These are phyloP conservation scores for Gautieria morchelliformis DNA, from an alignment of 768 basidiomycete species.

Conservation along the genomic window DNA sequence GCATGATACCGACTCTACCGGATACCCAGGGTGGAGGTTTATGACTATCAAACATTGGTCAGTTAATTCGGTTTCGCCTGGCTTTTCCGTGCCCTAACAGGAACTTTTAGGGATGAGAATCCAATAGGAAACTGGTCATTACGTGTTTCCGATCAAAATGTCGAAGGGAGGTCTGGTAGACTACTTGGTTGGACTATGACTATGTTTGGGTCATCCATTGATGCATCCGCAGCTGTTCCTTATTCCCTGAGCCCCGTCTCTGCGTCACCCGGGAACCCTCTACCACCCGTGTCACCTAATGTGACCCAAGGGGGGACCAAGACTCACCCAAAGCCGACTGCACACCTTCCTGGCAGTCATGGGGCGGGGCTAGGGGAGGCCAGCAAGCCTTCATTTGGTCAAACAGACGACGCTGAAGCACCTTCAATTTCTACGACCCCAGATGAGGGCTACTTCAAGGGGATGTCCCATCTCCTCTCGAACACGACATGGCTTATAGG, in stretches of 20 bases:
- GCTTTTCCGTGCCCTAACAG: not conserved
- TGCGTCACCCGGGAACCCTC: conserved; percentile 32
- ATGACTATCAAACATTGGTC: conserved; percentile 98
- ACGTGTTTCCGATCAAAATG: conserved; percentile 73
- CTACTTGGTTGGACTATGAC: conserved; percentile 91
- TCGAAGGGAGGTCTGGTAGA: conserved; percentile 37
- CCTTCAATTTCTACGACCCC: conserved; percentile 46
- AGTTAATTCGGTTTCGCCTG: conserved; percentile 16
- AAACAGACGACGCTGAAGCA: conserved; percentile 19
- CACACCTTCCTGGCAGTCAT: conserved; percentile 79
- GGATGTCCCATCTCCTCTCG: conserved; percentile 61
- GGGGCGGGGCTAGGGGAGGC: conserved; percentile 73
- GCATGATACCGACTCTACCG: conserved; percentile 52
- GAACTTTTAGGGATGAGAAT: conserved; percentile 71
- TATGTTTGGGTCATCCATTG: conserved; percentile 83
- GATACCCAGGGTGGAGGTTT: conserved; percentile 95
- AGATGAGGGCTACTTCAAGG: conserved; percentile 80
- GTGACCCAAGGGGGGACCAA: conserved; percentile 36
- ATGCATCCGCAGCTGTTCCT: conserved; percentile 52
- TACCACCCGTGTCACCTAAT: conserved; percentile 25
- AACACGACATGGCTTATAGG: conserved; percentile 87
- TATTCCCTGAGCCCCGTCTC: conserved; percentile 27
- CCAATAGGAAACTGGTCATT: conserved; percentile 88
- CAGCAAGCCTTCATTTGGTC: conserved; percentile 59
- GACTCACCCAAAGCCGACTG: conserved; percentile 76